Conservation (phyloP, 257 asterid species). For the Solanum lignicaule region DNA sequence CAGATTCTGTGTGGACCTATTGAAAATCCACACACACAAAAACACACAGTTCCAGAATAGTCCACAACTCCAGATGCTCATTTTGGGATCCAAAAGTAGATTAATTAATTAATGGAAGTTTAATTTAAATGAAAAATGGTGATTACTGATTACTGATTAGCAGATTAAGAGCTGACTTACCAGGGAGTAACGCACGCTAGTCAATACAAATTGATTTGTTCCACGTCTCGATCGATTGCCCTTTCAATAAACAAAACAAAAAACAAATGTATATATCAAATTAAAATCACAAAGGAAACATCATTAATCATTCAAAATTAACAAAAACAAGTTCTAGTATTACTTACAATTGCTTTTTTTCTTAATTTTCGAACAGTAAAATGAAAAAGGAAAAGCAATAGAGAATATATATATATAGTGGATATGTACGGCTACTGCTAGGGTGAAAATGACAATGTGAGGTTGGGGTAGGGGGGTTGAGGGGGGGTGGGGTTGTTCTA, state of each 20-base stretch:
- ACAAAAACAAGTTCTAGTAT: neutral
- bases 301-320: neutral
- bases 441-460: neutral
- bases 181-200: constrained; percentile 22
- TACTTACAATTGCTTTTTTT: neutral
- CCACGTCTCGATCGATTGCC: constrained; percentile 1
- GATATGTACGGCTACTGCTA: neutral
- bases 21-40: neutral
- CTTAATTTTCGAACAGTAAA: neutral
- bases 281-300: neutral
- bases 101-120: neutral
- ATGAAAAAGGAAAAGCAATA: neutral
- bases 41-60: neutral
- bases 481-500: neutral
- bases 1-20: constrained; percentile 6
- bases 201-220: neutral
- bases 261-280: neutral
- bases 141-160: neutral
- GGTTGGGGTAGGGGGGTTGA: neutral
- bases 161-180: constrained; percentile 49
- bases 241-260: constrained; percentile 1
- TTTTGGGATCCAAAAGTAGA: constrained; percentile 13
- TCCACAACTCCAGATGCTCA: neutral
- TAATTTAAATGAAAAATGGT: neutral
- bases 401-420: neutral